Evolutionary conservation across 306 rosid species (phyloP).

Genomic region (Hippophae tibetana): DNA sequence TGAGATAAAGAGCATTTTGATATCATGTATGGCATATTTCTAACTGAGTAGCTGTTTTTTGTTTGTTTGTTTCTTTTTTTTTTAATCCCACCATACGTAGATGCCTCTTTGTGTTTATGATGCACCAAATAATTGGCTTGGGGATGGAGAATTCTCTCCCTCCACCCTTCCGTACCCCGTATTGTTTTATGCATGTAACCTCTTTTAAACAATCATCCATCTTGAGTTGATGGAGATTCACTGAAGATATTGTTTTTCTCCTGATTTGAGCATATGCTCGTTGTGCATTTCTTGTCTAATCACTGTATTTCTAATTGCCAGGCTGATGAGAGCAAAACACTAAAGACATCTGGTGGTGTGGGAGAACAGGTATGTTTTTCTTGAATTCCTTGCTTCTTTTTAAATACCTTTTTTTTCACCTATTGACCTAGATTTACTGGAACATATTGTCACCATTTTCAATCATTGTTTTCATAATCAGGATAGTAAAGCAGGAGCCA

Average conservation of each 20-base stretch:
- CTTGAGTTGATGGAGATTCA: background rate
- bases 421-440: background rate
- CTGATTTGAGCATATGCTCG: background rate
- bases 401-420: background rate
- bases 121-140: background rate
- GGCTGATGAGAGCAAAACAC: constrained; percentile 45
- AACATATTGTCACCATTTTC: constrained; percentile 2
- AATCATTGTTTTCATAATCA: constrained; percentile 16
- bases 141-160: background rate
- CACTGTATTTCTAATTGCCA: constrained; percentile 15
- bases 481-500: constrained; percentile 33
- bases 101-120: background rate
- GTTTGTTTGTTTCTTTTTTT: background rate
- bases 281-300: background rate
- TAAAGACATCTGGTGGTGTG: constrained; percentile 34
- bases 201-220: background rate
- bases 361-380: constrained; percentile 31
- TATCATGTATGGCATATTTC: background rate
- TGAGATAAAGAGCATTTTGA: background rate
- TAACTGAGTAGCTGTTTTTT: background rate
- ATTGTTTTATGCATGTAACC: background rate
- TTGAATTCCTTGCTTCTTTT: background rate
- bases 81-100: background rate
- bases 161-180: background rate
- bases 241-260: background rate